Percentiles rank a stretch among this genome's conserved stretches.
phyloP scores from a whole-genome alignment of 2,329 filamentous ascomycete genomes.

The Aureobasidium melanogenum region DNA sequence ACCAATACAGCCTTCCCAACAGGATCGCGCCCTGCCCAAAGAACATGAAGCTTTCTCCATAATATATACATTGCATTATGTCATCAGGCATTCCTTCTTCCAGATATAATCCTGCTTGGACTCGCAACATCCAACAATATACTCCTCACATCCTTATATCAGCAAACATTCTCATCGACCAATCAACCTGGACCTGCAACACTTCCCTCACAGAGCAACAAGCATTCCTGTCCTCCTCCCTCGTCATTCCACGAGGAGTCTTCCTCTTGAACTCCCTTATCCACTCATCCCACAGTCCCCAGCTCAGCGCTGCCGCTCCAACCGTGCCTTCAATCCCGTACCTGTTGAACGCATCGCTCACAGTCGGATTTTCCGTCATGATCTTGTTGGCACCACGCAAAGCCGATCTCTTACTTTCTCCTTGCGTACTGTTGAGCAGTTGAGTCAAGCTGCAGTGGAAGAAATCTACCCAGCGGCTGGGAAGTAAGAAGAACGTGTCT shows the following conservation, averaged over 20 bases:
- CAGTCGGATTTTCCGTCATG: not conserved
- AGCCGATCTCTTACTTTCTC: not conserved
- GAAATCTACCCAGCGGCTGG: not conserved
- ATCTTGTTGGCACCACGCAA: not conserved
- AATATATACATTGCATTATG: not conserved
- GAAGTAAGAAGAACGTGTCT: not conserved
- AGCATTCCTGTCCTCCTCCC: not conserved
- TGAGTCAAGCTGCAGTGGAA: not conserved
- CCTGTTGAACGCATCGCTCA: not conserved
- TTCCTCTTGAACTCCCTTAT: not conserved
- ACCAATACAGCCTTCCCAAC: not conserved
- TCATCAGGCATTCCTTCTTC: not conserved
- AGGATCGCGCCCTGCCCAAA: not conserved
- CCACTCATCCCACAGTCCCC: not conserved
- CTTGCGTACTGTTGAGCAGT: not conserved
- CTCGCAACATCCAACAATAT: not conserved
- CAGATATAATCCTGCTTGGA: not conserved
- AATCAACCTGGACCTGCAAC: slow-evolving; percentile 4
- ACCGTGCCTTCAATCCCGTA: not conserved
- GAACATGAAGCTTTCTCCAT: not conserved
- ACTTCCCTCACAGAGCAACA: not conserved
- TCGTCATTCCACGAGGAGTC: not conserved
- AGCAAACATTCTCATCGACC: not conserved
- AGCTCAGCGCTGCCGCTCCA: not conserved
- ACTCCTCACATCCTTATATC: not conserved